These are phyloP conservation scores for Dothidotthia symphoricarpi DNA, from an alignment of 2,329 filamentous ascomycete species.

Conservation along the genomic window DNA sequence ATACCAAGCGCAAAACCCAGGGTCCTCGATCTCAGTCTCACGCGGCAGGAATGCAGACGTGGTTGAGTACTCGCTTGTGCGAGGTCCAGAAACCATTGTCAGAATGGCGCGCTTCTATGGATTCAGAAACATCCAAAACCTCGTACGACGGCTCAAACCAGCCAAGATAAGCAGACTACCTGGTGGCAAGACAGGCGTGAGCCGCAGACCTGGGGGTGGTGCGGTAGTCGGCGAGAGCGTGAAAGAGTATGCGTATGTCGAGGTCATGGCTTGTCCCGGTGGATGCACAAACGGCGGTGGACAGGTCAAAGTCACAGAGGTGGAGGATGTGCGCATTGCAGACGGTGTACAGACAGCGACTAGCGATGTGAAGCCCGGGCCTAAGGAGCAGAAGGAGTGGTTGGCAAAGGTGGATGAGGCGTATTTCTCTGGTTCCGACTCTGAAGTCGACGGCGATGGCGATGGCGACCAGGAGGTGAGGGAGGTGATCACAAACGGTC, in stretches of 20 bases:
- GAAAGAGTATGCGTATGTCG: constrained; percentile 85
- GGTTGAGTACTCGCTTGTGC: constrained; percentile 73
- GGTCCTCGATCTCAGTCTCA: constrained; percentile 67
- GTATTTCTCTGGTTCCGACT: constrained; percentile 72
- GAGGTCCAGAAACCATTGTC: constrained; percentile 43
- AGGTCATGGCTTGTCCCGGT: constrained; percentile 99
- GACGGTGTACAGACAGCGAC: constrained; percentile 27
- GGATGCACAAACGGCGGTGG: constrained; percentile 97
- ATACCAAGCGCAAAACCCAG: constrained; percentile 68
- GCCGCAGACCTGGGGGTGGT: constrained; percentile 69
- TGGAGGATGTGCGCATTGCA: constrained; percentile 46
- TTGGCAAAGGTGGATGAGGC: constrained; percentile 59
- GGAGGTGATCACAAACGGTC: constrained; percentile 10
- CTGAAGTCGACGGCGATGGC: constrained; percentile 28
- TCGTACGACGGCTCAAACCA: constrained; percentile 88
- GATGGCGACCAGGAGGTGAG: constrained; percentile 44
- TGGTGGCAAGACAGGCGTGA: constrained; percentile 33
- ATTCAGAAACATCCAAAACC: constrained; percentile 96
- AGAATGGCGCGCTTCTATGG: constrained; percentile 81
- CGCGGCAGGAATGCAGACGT: constrained; percentile 89
- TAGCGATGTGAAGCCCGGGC: constrained; percentile 57
- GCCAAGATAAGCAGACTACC: constrained; percentile 61
- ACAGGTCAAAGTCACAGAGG: constrained; percentile 87
- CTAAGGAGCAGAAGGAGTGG: constrained; percentile 78
- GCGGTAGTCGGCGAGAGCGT: constrained; percentile 58